Evolutionary conservation across 176 grass and related monocot species (phyloP), one percentile per base, ranked within the genome.

Genomic region (Paspalum vaginatum): DNA sequence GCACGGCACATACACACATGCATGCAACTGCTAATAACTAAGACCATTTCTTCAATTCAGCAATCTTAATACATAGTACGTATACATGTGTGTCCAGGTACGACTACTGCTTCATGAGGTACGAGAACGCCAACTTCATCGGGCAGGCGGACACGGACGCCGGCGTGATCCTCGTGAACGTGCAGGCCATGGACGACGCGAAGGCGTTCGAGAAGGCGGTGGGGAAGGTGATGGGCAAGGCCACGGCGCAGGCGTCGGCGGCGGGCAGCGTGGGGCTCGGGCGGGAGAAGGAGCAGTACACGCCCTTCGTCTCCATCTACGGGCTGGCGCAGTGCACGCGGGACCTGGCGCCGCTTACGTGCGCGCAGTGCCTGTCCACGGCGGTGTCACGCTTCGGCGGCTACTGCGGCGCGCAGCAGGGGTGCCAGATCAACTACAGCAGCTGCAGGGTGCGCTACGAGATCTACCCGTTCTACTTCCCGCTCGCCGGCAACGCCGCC

Each of bases 381-480:
- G 91, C 87, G 49, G 68, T 90, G 85, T 89, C 85, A 8, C 70
- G 20, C 56, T 87, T 93, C 82, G 66, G 56, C 17, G 13, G 61
- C 37, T 90, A 85, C 82, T 93, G 91, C 74, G 53, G 61, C 52
- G 81, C 75, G 61, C 77, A 80, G 73, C 68, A 80, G 73, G 91
- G 91, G 0, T 93, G 91, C 71, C 85, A 78, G 81, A 84, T 90
- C 54, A 77, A 85, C 66, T 93, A 93, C 63, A 93, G 91, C 80
- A 93, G 87, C 81, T 93, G 87, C 63, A 82, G 82, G 53, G 85
- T 88, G 68, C 88, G 91, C 61, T 93, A 93, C 81, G 91, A 93
- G 88, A 93, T 93, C 18, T 93, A 93, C 70, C 91, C 91, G 0
- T 93, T 93, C 76, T 90, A 85, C 75, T 88, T 93, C 87, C 91